Percentiles rank a stretch among this genome's conserved stretches.
Evolutionary conservation across 495 filamentous ascomycete species (phyloP).

Genomic region (Aspergillus bertholletiae): DNA sequence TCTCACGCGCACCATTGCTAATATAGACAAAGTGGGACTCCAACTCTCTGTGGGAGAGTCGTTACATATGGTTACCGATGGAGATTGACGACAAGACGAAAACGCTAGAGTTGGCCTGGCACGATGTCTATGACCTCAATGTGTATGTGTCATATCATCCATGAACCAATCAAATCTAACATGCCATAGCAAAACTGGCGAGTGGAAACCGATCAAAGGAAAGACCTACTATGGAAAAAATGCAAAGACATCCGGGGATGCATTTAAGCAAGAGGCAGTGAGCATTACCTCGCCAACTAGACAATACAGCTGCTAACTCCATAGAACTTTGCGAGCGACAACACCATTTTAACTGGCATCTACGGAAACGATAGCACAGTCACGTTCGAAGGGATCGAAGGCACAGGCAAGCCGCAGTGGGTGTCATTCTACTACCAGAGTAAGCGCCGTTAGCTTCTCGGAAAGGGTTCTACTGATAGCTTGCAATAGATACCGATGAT

Average conservation of each 20-base stretch:
- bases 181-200: constrained; percentile 34
- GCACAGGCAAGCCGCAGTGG: constrained; percentile 50
- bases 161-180: constrained; percentile 1
- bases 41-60: constrained; percentile 48
- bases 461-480: too few relatives aligned
- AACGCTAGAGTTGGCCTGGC: constrained; percentile 18
- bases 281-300: constrained; percentile 8
- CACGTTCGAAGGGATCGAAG: constrained; percentile 44
- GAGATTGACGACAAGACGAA: constrained; percentile 29
- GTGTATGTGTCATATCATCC: constrained; percentile 9
- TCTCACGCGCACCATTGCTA: too few relatives aligned
- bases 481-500: constrained; percentile 26
- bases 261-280: constrained; percentile 44
- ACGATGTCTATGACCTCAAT: constrained; percentile 25
- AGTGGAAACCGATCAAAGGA: constrained; percentile 39
- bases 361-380: constrained; percentile 50
- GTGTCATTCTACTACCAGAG: constrained; percentile 50
- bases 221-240: constrained; percentile 35
- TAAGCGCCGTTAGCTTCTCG: constrained; percentile 4
- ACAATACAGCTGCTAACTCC: neutral
- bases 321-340: constrained; percentile 41
- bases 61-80: constrained; percentile 52
- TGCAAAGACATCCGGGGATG: constrained; percentile 34
- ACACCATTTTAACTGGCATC: constrained; percentile 44
- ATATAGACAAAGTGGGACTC: constrained; percentile 47